phyloP scores from a whole-genome alignment of 73 alveolate genomes.

The Paramecium sonneborni region DNA sequence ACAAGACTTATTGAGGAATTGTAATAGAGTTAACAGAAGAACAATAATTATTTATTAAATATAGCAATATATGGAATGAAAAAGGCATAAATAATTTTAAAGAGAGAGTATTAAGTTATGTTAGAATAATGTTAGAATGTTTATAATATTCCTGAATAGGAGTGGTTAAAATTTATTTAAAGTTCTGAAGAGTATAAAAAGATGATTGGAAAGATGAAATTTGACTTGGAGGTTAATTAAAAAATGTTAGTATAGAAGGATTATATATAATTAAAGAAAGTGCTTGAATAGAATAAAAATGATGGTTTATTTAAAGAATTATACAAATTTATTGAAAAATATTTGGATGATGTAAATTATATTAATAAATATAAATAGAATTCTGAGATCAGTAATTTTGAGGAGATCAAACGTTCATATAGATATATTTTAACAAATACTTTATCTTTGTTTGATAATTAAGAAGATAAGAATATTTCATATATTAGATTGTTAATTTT shows the following conservation, averaged over 20 bases:
- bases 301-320: not conserved
- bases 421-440: not conserved
- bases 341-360: constrained; percentile 13
- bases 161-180: not conserved
- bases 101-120: not conserved
- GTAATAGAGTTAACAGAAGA: not conserved
- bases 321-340: not conserved
- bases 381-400: not conserved
- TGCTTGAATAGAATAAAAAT: not conserved
- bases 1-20: not conserved
- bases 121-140: not conserved
- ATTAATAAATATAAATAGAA: not conserved
- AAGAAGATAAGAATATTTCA: not conserved
- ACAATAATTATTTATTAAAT: not conserved
- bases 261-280: not conserved
- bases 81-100: not conserved
- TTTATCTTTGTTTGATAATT: not conserved
- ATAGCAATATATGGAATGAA: not conserved
- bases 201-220: not conserved
- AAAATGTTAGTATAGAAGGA: not conserved
- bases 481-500: not conserved
- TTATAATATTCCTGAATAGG: not conserved
- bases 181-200: not conserved
- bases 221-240: not conserved
- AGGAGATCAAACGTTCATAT: not conserved